Evolutionary conservation across 768 basidiomycete species (phyloP).

Genomic region (Gloeophyllum trabeum): DNA sequence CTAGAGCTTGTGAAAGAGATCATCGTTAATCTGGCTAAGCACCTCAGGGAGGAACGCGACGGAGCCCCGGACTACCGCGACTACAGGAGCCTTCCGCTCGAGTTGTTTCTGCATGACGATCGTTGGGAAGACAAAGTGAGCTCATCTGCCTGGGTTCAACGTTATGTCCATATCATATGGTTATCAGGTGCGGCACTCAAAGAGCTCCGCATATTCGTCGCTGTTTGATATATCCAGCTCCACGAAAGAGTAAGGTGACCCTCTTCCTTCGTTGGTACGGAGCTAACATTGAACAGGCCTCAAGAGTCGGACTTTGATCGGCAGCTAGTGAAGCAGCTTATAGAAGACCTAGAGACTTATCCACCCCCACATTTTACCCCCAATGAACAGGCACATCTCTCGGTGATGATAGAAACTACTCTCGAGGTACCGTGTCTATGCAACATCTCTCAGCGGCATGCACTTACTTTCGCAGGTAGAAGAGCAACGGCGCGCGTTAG

Average conservation of each 20-base stretch:
- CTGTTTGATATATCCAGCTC: slow-evolving; percentile 40
- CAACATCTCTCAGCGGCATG: slow-evolving; percentile 1
- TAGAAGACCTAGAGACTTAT: slow-evolving; percentile 50
- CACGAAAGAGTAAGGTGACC: slow-evolving; percentile 31
- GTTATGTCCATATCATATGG: background rate
- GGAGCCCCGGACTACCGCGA: slow-evolving; percentile 12
- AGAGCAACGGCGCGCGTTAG: slow-evolving; percentile 81
- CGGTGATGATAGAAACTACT: slow-evolving; percentile 79
- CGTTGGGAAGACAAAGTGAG: slow-evolving; percentile 11
- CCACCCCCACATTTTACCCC: slow-evolving; percentile 62
- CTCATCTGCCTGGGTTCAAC: slow-evolving; percentile 9
- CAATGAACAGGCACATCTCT: slow-evolving; percentile 76
- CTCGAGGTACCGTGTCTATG: slow-evolving; percentile 51
- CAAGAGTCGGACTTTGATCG: slow-evolving; percentile 53
- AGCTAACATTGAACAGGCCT: slow-evolving; percentile 19
- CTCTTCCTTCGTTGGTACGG: background rate
- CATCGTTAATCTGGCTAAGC: slow-evolving; percentile 52
- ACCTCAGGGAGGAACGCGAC: slow-evolving; percentile 22
- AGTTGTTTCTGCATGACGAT: slow-evolving; percentile 40
- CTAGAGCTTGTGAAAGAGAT: slow-evolving; percentile 77
- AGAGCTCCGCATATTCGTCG: slow-evolving; percentile 30
- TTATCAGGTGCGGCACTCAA: slow-evolving; percentile 5
- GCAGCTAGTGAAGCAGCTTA: slow-evolving; percentile 43
- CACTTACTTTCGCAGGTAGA: slow-evolving; percentile 48
- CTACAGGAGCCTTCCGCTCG: slow-evolving; percentile 45